A percentile compares a stretch with the other conserved stretches of the same genome.
Conservation (phyloP, 305 asterid genomes). For the Fraxinus velutina region DNA sequence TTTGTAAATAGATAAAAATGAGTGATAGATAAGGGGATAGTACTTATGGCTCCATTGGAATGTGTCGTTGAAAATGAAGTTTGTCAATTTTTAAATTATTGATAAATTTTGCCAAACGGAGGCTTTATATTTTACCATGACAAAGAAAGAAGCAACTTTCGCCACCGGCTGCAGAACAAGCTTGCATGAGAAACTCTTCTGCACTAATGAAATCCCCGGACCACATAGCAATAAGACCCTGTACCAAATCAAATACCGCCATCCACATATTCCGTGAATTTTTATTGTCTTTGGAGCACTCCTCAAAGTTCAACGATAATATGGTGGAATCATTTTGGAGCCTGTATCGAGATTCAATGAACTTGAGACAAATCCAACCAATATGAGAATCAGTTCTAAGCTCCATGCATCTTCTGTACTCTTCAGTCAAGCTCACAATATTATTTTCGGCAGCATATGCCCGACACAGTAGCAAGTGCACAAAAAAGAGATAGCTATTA, state of each 20-base stretch:
- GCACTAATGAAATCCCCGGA: slow-evolving; percentile 60
- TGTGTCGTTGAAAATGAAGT: not conserved
- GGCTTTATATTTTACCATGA: slow-evolving; percentile 58
- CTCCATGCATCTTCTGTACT: slow-evolving; percentile 70
- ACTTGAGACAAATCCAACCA: slow-evolving; percentile 82
- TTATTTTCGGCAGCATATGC: slow-evolving; percentile 66
- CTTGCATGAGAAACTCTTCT: slow-evolving; percentile 65
- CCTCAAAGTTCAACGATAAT: slow-evolving; percentile 51
- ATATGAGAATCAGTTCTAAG: slow-evolving; percentile 64
- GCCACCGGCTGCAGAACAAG: slow-evolving; percentile 59
- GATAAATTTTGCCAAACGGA: not conserved
- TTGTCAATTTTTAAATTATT: no score
- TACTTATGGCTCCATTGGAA: not conserved
- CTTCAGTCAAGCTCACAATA: slow-evolving; percentile 40
- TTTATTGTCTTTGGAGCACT: slow-evolving; percentile 63
- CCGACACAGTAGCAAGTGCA: slow-evolving; percentile 83
- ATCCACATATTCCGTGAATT: slow-evolving; percentile 66
- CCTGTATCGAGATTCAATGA: slow-evolving; percentile 61
- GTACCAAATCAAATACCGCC: slow-evolving; percentile 65
- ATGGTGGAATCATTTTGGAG: slow-evolving; percentile 48
- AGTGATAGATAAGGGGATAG: not conserved
- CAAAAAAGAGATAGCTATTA: slow-evolving; percentile 57
- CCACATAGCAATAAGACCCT: slow-evolving; percentile 72
- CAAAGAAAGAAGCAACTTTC: slow-evolving; percentile 68
- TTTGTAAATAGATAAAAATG: not conserved